A percentile compares a stretch with the other conserved stretches of the same genome.
These are phyloP conservation scores for Ceratonia siliqua DNA, from an alignment of 306 rosid species.

Conservation along the genomic window DNA sequence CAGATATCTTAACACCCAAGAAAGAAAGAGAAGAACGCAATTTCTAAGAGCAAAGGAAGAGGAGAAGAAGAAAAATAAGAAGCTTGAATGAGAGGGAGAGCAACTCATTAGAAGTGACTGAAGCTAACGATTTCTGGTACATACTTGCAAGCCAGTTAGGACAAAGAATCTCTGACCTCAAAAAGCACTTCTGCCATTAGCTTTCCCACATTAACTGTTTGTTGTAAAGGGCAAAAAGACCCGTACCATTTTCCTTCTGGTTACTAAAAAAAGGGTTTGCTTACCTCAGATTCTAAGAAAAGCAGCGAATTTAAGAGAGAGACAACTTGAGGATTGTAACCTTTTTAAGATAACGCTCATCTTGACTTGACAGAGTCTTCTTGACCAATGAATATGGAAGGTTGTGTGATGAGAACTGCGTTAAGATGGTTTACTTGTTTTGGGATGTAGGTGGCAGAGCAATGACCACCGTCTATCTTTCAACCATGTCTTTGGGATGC, in stretches of 20 bases:
- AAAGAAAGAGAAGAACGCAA: slow-evolving; percentile 5
- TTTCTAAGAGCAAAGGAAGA: slow-evolving; percentile 1
- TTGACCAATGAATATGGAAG: slow-evolving; percentile 1
- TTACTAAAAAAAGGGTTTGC: slow-evolving; percentile 35
- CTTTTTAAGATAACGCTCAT: slow-evolving; percentile 31
- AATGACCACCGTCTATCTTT: background rate
- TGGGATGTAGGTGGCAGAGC: background rate
- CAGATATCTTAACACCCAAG: slow-evolving; percentile 21
- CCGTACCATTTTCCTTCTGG: slow-evolving; percentile 24
- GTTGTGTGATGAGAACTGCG: background rate
- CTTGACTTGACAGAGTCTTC: background rate
- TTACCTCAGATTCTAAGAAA: slow-evolving; percentile 37
- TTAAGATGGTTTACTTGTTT: background rate
- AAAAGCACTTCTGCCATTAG: slow-evolving; percentile 41
- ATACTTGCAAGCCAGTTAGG: slow-evolving; percentile 51
- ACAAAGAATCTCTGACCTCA: slow-evolving; percentile 57
- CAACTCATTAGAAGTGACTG: slow-evolving; percentile 24
- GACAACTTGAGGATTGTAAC: slow-evolving; percentile 13
- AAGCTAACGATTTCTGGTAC: slow-evolving; percentile 36
- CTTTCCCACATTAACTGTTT: slow-evolving; percentile 46
- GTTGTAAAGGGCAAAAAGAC: slow-evolving; percentile 37
- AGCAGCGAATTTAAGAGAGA: slow-evolving; percentile 9
- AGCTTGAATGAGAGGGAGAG: background rate
- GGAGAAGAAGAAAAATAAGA: background rate
- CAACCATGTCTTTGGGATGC: background rate